Conservation (phyloP, 345 rosid genomes). For the Pelargonium nanum region DNA sequence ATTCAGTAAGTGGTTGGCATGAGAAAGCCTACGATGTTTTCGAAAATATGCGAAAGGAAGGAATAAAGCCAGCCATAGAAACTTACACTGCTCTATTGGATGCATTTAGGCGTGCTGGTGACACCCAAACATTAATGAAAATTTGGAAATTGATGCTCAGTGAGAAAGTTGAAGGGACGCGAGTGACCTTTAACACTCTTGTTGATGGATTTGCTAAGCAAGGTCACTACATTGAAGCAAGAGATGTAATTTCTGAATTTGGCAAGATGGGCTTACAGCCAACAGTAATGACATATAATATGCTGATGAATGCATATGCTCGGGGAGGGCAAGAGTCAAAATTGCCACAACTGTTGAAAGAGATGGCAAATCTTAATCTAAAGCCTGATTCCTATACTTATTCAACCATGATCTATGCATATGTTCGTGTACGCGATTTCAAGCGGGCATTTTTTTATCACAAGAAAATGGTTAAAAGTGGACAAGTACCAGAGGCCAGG, state of each 20-base stretch:
- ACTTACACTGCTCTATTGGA: slow-evolving; percentile 78
- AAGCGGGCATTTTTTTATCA: slow-evolving; percentile 81
- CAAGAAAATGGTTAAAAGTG: slow-evolving; percentile 75
- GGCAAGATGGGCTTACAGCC: slow-evolving; percentile 69
- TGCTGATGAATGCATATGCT: slow-evolving; percentile 91
- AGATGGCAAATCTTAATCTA: slow-evolving; percentile 55
- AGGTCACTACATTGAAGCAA: slow-evolving; percentile 73
- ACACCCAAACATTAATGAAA: slow-evolving; percentile 41
- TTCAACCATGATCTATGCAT: slow-evolving; percentile 81
- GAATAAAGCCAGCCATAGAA: slow-evolving; percentile 65
- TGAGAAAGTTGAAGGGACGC: slow-evolving; percentile 52
- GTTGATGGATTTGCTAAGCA: slow-evolving; percentile 89
- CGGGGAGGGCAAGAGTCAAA: slow-evolving; percentile 69
- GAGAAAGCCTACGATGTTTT: slow-evolving; percentile 62
- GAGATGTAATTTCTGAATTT: slow-evolving; percentile 67
- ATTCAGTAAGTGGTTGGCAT: slow-evolving; percentile 72
- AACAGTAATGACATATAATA: slow-evolving; percentile 77
- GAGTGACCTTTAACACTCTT: slow-evolving; percentile 67
- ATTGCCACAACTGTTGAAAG: slow-evolving; percentile 76
- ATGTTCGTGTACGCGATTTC: slow-evolving; percentile 75
- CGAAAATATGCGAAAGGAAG: slow-evolving; percentile 53
- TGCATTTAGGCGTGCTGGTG: slow-evolving; percentile 73
- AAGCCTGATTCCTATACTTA: slow-evolving; percentile 78
- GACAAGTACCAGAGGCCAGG: slow-evolving; percentile 65
- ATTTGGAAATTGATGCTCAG: slow-evolving; percentile 72